Base-by-base conservation (phyloP, 2,329 filamentous ascomycete genomes). In the Colletotrichum eremochloae region DNA sequence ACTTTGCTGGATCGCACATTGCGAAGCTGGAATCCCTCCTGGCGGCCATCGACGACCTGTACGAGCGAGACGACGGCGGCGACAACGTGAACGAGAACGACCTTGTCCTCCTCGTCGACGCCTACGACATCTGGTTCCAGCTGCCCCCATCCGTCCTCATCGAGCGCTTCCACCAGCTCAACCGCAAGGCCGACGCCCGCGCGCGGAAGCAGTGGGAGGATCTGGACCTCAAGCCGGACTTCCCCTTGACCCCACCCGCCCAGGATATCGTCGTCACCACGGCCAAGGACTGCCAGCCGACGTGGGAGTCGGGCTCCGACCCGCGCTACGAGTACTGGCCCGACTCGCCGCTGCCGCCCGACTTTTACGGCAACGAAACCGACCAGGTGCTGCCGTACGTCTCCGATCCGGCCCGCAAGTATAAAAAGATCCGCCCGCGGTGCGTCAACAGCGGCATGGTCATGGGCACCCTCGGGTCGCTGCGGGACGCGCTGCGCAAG, bases 111-210 rank as follows among this genome's bases (percentile, higher is more conserved):
- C 75, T 83, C n/a, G 79, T 83, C 1, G 82, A 83, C 33, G 79
- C 81, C 0, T 80, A 83, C 71, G 81, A 83, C 53, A 75, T 81
- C 48, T 83, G 81, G 81, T 83, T 83, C 53, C 82, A 83, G 63
- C 77, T 83, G 0, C 81, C 81, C 0, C 80, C 81, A 0, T 80
- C 80, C 6, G 81, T 82, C 1, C 77, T 83, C 2, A 77, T 83
- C 6, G 69, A 81, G 50, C 78, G 82, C 9, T 83, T 79, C 66
- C 81, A 82, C 62, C 75, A 76, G 18, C 74, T 82, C 33, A 82
- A 82, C 68, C 74, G 73, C 6, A 78, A 81, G 50, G 81, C 81
- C 15, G 77, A 82, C 60, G 76, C 75, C 3, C 77, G 81, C 9
- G 46, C 76, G 2, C 75, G 68, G 2, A 63, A 71, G 2, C 63